Percentiles rank a stretch among this genome's conserved stretches.
Evolutionary conservation across 805 yeast genomes (phyloP).

Genomic region (Suhomyces sp.): DNA sequence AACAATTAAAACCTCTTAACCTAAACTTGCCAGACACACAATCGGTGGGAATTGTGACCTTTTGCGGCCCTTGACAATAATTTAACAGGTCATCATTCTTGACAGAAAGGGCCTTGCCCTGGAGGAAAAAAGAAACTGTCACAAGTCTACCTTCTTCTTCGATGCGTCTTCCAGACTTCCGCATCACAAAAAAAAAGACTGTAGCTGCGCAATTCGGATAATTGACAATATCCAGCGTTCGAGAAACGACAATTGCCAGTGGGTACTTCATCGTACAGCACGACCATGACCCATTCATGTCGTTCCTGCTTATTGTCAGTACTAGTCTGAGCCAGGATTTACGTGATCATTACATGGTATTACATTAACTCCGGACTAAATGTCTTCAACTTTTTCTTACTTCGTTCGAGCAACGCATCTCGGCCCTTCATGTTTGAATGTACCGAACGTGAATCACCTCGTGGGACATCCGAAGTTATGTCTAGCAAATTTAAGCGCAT

Average conservation of each 20-base stretch:
- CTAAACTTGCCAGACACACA: not conserved
- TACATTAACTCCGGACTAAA: not conserved
- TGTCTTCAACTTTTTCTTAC: not conserved
- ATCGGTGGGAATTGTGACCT: not conserved
- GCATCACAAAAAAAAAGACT: not conserved
- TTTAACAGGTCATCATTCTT: not conserved
- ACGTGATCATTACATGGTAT: not conserved
- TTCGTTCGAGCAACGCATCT: not conserved
- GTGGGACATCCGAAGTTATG: not conserved
- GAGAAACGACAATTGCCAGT: not conserved
- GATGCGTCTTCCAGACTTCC: constrained; percentile 1
- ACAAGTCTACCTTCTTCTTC: constrained; percentile 2
- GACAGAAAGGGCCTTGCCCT: not conserved
- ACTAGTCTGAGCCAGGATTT: not conserved
- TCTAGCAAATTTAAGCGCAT: not conserved
- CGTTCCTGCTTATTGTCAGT: not conserved
- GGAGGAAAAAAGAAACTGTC: not conserved
- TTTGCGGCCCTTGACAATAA: not conserved
- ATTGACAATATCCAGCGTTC: not conserved
- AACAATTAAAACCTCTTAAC: not conserved
- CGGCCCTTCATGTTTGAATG: not conserved
- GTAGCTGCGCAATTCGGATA: not conserved
- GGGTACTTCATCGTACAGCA: not conserved
- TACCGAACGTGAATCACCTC: not conserved
- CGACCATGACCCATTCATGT: not conserved